These are phyloP conservation scores for Bromus sterilis DNA, from an alignment of 176 grass and related monocot species.

Conservation along the genomic window DNA sequence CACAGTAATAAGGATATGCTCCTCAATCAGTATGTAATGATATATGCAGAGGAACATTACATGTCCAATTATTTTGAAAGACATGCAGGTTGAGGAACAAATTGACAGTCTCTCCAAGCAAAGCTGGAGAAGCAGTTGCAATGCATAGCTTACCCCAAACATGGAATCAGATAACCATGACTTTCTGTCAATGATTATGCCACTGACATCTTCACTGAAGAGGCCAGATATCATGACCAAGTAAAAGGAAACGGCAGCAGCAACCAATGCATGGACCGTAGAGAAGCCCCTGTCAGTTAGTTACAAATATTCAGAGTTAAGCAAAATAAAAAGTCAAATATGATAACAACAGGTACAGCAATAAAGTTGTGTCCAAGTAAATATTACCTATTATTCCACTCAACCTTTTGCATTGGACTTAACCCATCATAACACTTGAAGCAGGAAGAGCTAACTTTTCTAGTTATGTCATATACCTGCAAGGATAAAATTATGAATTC, in stretches of 20 bases:
- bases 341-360: background rate
- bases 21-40: background rate
- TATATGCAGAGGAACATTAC: background rate
- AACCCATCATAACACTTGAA: constrained; percentile 63
- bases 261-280: constrained; percentile 67
- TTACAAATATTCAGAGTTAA: background rate
- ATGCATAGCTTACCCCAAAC: constrained; percentile 49
- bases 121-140: background rate
- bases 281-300: constrained; percentile 51
- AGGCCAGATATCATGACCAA: constrained; percentile 57
- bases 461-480: constrained; percentile 59
- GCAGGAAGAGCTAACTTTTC: constrained; percentile 27
- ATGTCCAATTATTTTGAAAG: background rate
- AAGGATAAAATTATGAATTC: background rate
- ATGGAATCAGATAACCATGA: constrained; percentile 61
- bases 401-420: constrained; percentile 39
- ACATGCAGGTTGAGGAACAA: background rate
- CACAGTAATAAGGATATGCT: background rate
- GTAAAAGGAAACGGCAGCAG: constrained; percentile 58
- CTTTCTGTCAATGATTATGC: constrained; percentile 45
- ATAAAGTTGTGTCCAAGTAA: background rate
- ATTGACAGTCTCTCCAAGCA: background rate
- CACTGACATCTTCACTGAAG: constrained; percentile 32
- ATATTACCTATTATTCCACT: constrained; percentile 77
- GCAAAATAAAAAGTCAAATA: background rate